These are phyloP conservation scores for Ophiocordyceps camponoti-floridani DNA, from an alignment of 2,329 filamentous ascomycete species.

Conservation along the genomic window DNA sequence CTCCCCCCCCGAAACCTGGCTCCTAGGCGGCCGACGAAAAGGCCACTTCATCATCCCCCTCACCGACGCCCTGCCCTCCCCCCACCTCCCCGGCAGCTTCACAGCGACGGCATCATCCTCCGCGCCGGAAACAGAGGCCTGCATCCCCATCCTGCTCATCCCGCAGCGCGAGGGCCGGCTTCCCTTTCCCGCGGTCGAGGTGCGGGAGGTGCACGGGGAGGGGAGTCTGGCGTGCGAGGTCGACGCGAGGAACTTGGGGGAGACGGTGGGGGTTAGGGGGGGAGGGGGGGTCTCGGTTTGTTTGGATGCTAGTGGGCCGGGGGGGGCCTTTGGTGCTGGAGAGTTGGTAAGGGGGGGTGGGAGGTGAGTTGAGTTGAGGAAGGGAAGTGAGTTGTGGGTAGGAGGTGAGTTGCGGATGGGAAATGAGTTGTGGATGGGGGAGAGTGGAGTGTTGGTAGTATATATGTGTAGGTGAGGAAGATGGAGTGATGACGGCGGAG, in stretches of 20 bases:
- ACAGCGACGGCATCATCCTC: constrained; percentile 12
- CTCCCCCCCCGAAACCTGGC: constrained; percentile 59
- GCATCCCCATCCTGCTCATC: constrained; percentile 57
- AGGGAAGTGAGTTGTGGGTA: too few species aligned
- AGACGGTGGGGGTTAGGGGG: constrained; percentile 57
- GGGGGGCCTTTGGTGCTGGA: constrained; percentile 51
- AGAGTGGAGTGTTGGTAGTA: too few species aligned
- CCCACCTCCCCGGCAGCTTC: constrained; percentile 1
- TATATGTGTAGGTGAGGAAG: too few species aligned
- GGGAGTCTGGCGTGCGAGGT: constrained; percentile 44
- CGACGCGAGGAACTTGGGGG: constrained; percentile 61
- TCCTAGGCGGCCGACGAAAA: constrained; percentile 65
- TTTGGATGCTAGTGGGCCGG: constrained; percentile 46
- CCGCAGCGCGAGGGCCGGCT: constrained; percentile 63
- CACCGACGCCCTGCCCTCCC: constrained; percentile 12
- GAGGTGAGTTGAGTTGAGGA: too few species aligned
- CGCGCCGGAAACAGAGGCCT: constrained; percentile 30
- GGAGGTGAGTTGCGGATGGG: too few species aligned
- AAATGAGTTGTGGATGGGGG: too few species aligned
- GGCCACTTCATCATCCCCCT: constrained; percentile 51
- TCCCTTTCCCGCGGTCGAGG: constrained; percentile 63
- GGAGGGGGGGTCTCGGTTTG: constrained; percentile 59
- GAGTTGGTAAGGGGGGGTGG: too few species aligned
- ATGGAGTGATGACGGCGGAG: too few species aligned
- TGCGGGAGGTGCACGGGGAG: constrained; percentile 36